Conservation (phyloP, 75 land plant species). For the Ceratopteris richardii region DNA sequence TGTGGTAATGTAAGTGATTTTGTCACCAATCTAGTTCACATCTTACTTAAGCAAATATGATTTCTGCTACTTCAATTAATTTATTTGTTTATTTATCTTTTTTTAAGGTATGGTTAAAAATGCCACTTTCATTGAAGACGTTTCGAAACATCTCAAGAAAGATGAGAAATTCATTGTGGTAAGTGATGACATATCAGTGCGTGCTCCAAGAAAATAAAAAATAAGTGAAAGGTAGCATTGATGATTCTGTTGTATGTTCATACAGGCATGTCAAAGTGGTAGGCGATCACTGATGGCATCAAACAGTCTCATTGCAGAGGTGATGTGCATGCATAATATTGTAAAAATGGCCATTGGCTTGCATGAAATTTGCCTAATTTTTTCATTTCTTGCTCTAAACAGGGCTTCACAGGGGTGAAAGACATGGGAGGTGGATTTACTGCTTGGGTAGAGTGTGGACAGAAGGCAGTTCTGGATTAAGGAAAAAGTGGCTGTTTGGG, state of each 20-base stretch:
- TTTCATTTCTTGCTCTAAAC: neutral
- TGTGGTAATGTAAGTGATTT: no score
- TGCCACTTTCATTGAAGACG: slow-evolving; percentile 50
- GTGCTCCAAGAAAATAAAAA: no score
- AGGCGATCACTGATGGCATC: slow-evolving; percentile 31
- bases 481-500: no score
- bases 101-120: slow-evolving; percentile 58
- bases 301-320: slow-evolving; percentile 22
- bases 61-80: neutral
- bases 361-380: no score
- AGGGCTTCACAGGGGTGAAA: slow-evolving; percentile 50
- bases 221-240: no score
- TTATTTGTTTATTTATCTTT: neutral
- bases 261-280: slow-evolving; percentile 32
- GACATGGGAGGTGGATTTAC: slow-evolving; percentile 65
- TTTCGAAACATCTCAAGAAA: slow-evolving; percentile 31
- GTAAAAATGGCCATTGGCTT: no score
- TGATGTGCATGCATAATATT: slow-evolving; percentile 9
- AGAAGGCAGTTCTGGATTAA: neutral
- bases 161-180: slow-evolving; percentile 68
- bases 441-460: slow-evolving; percentile 50
- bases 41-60: no score
- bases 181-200: slow-evolving; percentile 4
- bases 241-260: neutral
- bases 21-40: no score